These are phyloP conservation scores for Bimuria novae-zelandiae DNA, from an alignment of 2,329 filamentous ascomycete genomes.

Conservation along the genomic window DNA sequence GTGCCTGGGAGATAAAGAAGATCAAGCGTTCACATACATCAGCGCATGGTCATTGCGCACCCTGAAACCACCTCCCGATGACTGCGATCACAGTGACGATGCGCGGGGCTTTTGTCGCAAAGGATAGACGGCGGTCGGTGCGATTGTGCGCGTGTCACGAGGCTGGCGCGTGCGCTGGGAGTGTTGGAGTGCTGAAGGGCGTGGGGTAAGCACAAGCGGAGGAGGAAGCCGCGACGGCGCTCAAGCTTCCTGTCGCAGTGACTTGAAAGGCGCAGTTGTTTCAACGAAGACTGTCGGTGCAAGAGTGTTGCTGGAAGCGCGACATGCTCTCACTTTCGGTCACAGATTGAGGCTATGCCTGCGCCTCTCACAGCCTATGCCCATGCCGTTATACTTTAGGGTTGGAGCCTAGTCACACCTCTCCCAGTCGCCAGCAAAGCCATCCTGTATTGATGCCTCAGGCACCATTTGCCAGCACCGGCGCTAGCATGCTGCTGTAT, in stretches of 20 bases:
- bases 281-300: constrained; percentile 17
- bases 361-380: constrained; percentile 4
- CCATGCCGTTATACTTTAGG: constrained; percentile 3
- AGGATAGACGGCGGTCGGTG: constrained; percentile 10
- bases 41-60: constrained; percentile 29
- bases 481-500: constrained; percentile 14
- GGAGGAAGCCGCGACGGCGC: constrained; percentile 12
- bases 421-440: constrained; percentile 14
- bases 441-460: constrained; percentile 26
- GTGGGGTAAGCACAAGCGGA: constrained; percentile 13
- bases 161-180: constrained; percentile 30
- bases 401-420: constrained; percentile 10
- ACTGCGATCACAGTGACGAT: constrained; percentile 27
- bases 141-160: constrained; percentile 24
- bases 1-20: constrained; percentile 23
- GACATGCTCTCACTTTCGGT: constrained; percentile 5
- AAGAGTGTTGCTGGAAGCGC: constrained; percentile 20
- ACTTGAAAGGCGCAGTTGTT: constrained; percentile 28
- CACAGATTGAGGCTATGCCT: constrained; percentile 17
- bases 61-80: constrained; percentile 16
- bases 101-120: constrained; percentile 14
- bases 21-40: constrained; percentile 41
- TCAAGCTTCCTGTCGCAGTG: constrained; percentile 23
- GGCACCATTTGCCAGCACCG: constrained; percentile 22
- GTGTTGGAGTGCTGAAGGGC: background rate